Conservation (phyloP, 1,139 yeast species). For the Groenewaldozyma auringiensis region DNA sequence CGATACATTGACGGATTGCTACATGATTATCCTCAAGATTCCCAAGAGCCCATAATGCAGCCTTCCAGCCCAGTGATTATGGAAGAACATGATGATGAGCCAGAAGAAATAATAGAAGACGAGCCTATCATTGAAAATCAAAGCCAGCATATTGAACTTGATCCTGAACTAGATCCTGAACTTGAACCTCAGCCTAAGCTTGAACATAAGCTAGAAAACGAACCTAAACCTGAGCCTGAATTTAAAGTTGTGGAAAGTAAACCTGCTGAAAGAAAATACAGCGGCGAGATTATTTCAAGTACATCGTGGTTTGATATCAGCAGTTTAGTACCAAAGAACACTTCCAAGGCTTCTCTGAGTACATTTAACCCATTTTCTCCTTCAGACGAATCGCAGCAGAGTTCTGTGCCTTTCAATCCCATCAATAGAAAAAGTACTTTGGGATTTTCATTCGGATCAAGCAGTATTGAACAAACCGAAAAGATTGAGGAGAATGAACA, state of each 20-base stretch:
- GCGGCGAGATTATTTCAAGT: background rate
- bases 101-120: background rate
- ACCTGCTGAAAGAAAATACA: too few species aligned
- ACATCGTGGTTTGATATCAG: background rate
- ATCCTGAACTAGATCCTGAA: background rate
- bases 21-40: slow-evolving; percentile 2
- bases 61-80: background rate
- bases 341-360: background rate
- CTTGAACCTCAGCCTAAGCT: background rate
- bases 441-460: background rate
- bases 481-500: background rate
- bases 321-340: background rate
- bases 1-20: background rate
- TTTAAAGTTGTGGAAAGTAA: background rate
- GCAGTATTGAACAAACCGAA: background rate
- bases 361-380: background rate
- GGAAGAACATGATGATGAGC: slow-evolving; percentile 4
- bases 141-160: background rate
- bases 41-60: background rate
- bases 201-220: background rate
- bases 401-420: background rate
- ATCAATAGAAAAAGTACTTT: background rate
- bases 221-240: background rate
- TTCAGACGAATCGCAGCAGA: background rate
- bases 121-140: too few species aligned